Conservation (phyloP, 2,329 filamentous ascomycete genomes). For the Blastomyces emzantsi region DNA sequence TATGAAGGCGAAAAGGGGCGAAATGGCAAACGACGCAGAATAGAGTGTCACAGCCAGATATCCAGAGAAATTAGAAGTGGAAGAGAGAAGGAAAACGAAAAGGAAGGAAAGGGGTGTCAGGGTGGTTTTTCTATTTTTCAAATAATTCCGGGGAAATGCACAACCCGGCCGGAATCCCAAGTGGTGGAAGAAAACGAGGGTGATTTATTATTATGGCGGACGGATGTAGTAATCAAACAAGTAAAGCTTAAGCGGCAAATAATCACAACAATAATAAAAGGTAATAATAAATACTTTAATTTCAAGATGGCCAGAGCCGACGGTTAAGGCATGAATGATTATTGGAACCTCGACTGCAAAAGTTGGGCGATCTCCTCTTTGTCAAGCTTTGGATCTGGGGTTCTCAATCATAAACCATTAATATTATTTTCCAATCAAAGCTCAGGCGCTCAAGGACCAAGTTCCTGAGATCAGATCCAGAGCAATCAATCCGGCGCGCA, state of each 20-base stretch:
- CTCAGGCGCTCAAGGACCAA: not conserved
- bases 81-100: not conserved
- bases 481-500: slow-evolving; percentile 9
- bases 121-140: slow-evolving; percentile 10
- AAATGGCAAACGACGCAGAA: not conserved
- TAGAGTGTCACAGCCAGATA: not conserved
- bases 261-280: slow-evolving; percentile 9
- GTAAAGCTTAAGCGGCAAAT: slow-evolving; percentile 5
- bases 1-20: not conserved
- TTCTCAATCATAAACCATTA: not conserved
- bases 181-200: slow-evolving; percentile 2
- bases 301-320: not conserved
- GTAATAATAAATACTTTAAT: not conserved
- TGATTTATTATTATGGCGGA: not conserved
- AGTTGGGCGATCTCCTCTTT: slow-evolving; percentile 10
- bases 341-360: slow-evolving; percentile 7
- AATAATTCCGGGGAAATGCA: slow-evolving; percentile 9
- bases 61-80: not conserved
- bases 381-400: slow-evolving; percentile 9
- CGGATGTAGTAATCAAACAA: slow-evolving; percentile 5
- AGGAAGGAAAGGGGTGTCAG: not conserved
- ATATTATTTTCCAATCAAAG: slow-evolving; percentile 6
- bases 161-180: not conserved
- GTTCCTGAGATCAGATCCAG: slow-evolving; percentile 7
- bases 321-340: slow-evolving; percentile 1